A percentile compares a stretch with the other conserved stretches of the same genome.
These are phyloP conservation scores for Ophiostoma angusticollis DNA, from an alignment of 2,329 filamentous ascomycete species.

Conservation along the genomic window DNA sequence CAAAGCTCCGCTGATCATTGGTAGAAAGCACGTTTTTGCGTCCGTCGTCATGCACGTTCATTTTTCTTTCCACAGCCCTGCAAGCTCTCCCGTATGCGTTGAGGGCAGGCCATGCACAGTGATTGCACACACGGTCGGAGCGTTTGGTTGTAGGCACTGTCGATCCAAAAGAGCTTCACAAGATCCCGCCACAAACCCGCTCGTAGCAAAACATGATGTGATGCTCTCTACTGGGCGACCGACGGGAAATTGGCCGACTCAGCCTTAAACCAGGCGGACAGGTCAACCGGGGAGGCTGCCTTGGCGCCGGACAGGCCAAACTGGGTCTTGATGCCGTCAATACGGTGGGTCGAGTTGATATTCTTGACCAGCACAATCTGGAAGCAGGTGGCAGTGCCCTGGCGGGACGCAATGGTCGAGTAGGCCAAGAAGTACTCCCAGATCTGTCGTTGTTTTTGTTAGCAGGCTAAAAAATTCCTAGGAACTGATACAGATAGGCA, in stretches of 20 bases:
- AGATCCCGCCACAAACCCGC: neutral
- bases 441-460: too few relatives aligned
- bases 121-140: too few relatives aligned
- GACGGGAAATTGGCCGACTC: slow-evolving; percentile 21
- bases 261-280: slow-evolving; percentile 21
- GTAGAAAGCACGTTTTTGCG: neutral
- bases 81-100: too few relatives aligned
- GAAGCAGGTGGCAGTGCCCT: slow-evolving; percentile 74
- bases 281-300: slow-evolving; percentile 23
- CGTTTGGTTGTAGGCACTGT: too few relatives aligned
- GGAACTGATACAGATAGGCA: neutral
- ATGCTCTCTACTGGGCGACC: slow-evolving; percentile 17
- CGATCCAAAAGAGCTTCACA: too few relatives aligned
- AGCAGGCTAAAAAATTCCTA: too few relatives aligned
- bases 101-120: too few relatives aligned
- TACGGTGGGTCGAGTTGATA: slow-evolving; percentile 72
- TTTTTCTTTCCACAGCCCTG: too few relatives aligned
- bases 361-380: slow-evolving; percentile 84
- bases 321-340: slow-evolving; percentile 60
- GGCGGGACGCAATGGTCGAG: slow-evolving; percentile 71
- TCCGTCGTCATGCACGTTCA: too few relatives aligned
- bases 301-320: slow-evolving; percentile 54
- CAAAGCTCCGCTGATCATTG: too few relatives aligned
- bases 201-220: neutral
- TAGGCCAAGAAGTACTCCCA: slow-evolving; percentile 88